Evolutionary conservation across 805 yeast genomes (phyloP).

Genomic region (Hanseniaspora taiwanica): DNA sequence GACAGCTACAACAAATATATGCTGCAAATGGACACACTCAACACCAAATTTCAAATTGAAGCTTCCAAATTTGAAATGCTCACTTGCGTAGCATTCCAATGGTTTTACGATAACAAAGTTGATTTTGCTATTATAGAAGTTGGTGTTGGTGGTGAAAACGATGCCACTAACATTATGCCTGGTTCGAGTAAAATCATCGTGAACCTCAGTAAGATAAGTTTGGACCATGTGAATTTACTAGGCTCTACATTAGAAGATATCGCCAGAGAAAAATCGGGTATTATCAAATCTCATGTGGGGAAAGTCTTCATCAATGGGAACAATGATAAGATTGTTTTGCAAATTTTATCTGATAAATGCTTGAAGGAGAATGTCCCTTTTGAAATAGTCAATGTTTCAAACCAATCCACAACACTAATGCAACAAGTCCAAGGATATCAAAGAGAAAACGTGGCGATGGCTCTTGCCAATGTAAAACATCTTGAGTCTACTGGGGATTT

Average conservation of each 20-base stretch:
- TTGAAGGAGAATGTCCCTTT: conserved; percentile 18
- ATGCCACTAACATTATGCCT: conserved; percentile 70
- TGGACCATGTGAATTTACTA: conserved; percentile 71
- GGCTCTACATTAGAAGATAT: conserved; percentile 56
- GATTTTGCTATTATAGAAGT: conserved; percentile 82
- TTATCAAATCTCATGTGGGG: conserved; percentile 46
- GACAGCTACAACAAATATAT: conserved; percentile 34
- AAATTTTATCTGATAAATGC: conserved; percentile 31
- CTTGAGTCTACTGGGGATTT: conserved; percentile 12
- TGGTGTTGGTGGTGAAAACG: conserved; percentile 83
- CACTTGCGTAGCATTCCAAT: conserved; percentile 73
- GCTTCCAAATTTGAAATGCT: conserved; percentile 84
- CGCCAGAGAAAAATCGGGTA: conserved; percentile 78
- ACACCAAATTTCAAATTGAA: conserved; percentile 31
- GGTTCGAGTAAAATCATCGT: conserved; percentile 39
- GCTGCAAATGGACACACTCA: conserved; percentile 27
- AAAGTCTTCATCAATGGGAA: conserved; percentile 57
- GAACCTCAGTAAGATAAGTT: conserved; percentile 72
- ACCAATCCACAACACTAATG: conserved; percentile 11
- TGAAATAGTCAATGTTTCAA: conserved; percentile 10
- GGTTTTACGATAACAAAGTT: conserved; percentile 47
- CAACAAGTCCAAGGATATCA: conserved; percentile 55
- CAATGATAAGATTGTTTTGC: conserved; percentile 39
- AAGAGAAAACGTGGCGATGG: conserved; percentile 50
- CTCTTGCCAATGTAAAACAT: conserved; percentile 41